Percentiles rank a stretch among this genome's conserved stretches.
Conservation (phyloP, 805 yeast species). For the Tanozyma kutaoensis region DNA sequence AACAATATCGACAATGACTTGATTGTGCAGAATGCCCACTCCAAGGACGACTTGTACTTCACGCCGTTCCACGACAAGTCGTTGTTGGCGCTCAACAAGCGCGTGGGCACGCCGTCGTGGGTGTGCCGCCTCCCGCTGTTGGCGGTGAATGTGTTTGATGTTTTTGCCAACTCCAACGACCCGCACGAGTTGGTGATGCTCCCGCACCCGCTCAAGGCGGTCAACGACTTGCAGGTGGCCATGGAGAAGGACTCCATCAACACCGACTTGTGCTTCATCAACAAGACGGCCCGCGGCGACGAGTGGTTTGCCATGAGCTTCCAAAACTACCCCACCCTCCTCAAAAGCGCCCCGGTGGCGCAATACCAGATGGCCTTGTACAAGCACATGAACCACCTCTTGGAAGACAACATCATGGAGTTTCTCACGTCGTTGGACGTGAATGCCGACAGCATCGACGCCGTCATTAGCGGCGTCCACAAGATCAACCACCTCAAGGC, state of each 20-base stretch:
- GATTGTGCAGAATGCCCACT: slow-evolving; percentile 30
- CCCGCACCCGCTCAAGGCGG: slow-evolving; percentile 54
- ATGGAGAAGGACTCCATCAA: slow-evolving; percentile 6
- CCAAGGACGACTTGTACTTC: slow-evolving; percentile 64
- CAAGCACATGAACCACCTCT: slow-evolving; percentile 9
- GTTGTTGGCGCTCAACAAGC: slow-evolving; percentile 58
- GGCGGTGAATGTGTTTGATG: slow-evolving; percentile 71
- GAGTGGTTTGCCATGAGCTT: slow-evolving; percentile 83
- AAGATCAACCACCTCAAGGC: slow-evolving; percentile 13
- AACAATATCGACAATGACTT: slow-evolving; percentile 64
- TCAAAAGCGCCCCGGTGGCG: slow-evolving; percentile 67
- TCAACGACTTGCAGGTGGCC: slow-evolving; percentile 16
- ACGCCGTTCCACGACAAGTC: slow-evolving; percentile 79
- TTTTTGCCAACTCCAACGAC: slow-evolving; percentile 23
- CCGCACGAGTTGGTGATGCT: slow-evolving; percentile 32
- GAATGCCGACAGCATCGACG: slow-evolving; percentile 2
- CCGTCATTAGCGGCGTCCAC: slow-evolving; percentile 22
- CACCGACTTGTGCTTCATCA: slow-evolving; percentile 39
- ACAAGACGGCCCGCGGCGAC: slow-evolving; percentile 52
- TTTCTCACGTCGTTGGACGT: slow-evolving; percentile 7
- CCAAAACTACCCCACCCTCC: slow-evolving; percentile 64
- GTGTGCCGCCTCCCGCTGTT: slow-evolving; percentile 57
- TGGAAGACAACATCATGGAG: slow-evolving; percentile 3
- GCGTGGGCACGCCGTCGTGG: slow-evolving; percentile 70
- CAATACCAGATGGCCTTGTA: slow-evolving; percentile 34